Evolutionary conservation across 2,329 filamentous ascomycete species (phyloP).

Genomic region (Curvularia spicifera): DNA sequence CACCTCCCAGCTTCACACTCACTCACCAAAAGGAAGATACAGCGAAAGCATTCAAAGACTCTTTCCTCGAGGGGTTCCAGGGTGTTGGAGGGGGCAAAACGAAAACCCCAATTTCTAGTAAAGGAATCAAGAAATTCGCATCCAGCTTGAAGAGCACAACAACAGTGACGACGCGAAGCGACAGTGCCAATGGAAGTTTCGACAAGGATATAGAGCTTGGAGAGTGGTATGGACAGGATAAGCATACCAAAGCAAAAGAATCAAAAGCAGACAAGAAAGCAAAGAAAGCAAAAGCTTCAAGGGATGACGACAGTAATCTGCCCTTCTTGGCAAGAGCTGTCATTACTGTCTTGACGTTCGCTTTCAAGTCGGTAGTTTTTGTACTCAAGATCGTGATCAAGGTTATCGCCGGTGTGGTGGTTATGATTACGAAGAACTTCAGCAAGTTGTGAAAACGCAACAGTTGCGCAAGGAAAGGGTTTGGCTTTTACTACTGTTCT

Average conservation of each 20-base stretch:
- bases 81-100: conserved; percentile 35
- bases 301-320: conserved; percentile 46
- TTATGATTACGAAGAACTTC: conserved; percentile 47
- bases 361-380: conserved; percentile 53
- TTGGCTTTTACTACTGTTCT: not conserved
- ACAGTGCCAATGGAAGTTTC: conserved; percentile 29
- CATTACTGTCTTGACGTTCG: conserved; percentile 50
- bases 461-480: not conserved
- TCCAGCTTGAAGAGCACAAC: conserved; percentile 26
- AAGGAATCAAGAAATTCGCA: conserved; percentile 35
- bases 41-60: conserved; percentile 39
- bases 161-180: conserved; percentile 16
- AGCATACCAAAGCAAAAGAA: conserved; percentile 17
- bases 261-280: conserved; percentile 36
- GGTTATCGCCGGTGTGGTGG: conserved; percentile 49
- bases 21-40: conserved; percentile 34
- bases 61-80: conserved; percentile 44
- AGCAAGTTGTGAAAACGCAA: conserved; percentile 39
- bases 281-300: conserved; percentile 25
- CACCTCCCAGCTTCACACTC: conserved; percentile 37
- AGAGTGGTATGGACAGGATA: conserved; percentile 46
- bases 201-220: conserved; percentile 50
- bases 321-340: conserved; percentile 50
- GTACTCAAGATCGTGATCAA: conserved; percentile 52
- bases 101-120: conserved; percentile 25